These are phyloP conservation scores for Lavandula angustifolia DNA, from an alignment of 257 asterid genomes.

Conservation along the genomic window DNA sequence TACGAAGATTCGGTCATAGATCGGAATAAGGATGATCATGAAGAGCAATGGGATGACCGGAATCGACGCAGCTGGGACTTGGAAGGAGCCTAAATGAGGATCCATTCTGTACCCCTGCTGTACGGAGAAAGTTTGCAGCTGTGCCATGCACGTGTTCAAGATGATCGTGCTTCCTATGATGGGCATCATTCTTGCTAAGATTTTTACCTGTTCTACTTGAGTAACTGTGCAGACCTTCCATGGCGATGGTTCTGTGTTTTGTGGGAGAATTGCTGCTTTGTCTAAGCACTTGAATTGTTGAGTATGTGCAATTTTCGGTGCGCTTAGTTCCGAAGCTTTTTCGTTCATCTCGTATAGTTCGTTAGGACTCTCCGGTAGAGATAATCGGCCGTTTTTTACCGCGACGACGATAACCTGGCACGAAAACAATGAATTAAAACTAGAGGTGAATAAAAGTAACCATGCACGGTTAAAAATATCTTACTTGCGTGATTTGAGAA, in stretches of 20 bases:
- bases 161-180: conserved; percentile 67
- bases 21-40: conserved; percentile 59
- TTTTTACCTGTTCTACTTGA: conserved; percentile 71
- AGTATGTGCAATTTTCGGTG: conserved; percentile 57
- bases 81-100: conserved; percentile 51
- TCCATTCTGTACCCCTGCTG: conserved; percentile 68
- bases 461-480: not conserved
- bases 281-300: conserved; percentile 72
- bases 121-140: conserved; percentile 72
- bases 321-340: conserved; percentile 42
- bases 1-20: conserved; percentile 60
- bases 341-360: conserved; percentile 70
- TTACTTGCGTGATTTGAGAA: conserved; percentile 56
- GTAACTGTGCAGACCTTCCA: conserved; percentile 71
- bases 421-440: not conserved
- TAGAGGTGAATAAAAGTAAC: not conserved
- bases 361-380: conserved; percentile 43
- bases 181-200: conserved; percentile 65
- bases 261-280: conserved; percentile 57
- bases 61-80: conserved; percentile 62
- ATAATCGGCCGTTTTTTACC: conserved; percentile 49
- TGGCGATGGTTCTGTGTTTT: conserved; percentile 39
- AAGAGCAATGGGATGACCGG: conserved; percentile 62
- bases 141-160: conserved; percentile 74
- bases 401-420: conserved; percentile 75